Base-by-base conservation (phyloP, 2,329 filamentous ascomycete species). In the Alternaria arbusti region DNA sequence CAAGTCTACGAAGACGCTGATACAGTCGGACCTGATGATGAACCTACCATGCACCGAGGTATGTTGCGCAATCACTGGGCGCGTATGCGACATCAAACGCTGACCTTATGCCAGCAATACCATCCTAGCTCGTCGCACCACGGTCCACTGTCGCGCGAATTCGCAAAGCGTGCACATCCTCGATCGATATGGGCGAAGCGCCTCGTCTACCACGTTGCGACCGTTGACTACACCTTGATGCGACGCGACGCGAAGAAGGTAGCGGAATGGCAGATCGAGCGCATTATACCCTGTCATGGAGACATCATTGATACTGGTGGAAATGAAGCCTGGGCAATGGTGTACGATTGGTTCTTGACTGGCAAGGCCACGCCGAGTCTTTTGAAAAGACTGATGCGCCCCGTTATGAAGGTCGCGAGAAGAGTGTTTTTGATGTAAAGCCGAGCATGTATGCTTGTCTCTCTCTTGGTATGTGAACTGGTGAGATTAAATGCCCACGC, bases 21-120 rank as follows among this genome's bases (percentile, higher is more conserved):
- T 68, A 13, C 64, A 67, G 26, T 63, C 62, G 0, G 68, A 70
- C 30, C 26, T 70, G 10, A 9, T 69, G 54, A 70, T 69, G 66
- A 70, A 70, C 23, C 12, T 70, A 5, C 68, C 66, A 2, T 63
- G 56, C 32, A 70, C 58, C 4, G 64, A 70, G 57, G 68, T 67
- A 58, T 36, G 55, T n/a, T 5, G 2, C 10, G 26, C 43, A 6
- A 40, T 17, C 3, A 40, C 36, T 1, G n/a, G 2, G 0, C 15
- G 3, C 10, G 23, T 13, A 1, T 8, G 5, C 3, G 0, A 50
- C 2, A 13, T 20, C 7, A 1, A 8, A 5, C 9, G 47, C 52
- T 64, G 36, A 58, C 6, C 2, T 6, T 3, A 9, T 5, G 11
- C 1, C 46, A 70, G 64, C 68, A 69, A 69, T 70, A 70, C 10